phyloP scores from a whole-genome alignment of 2,329 filamentous ascomycete genomes.

The Ceratocystis ficicola region DNA sequence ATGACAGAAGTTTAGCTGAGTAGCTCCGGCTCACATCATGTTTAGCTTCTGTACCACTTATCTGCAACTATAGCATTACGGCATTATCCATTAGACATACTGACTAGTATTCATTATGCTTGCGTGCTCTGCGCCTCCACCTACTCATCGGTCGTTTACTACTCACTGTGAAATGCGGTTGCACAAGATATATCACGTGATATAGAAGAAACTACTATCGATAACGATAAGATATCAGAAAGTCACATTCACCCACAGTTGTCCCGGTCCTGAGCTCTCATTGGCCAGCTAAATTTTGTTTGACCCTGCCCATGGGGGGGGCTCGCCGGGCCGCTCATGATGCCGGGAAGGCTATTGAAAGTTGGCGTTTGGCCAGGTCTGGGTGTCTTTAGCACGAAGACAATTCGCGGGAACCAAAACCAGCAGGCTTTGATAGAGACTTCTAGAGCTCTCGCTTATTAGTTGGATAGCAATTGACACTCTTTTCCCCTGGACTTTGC shows the following conservation, averaged over 20 bases:
- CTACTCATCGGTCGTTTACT: too few species aligned
- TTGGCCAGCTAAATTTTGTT: conserved; percentile 14
- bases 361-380: neutral
- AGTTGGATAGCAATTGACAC: neutral
- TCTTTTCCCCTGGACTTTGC: neutral
- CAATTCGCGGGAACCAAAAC: neutral
- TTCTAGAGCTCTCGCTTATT: neutral
- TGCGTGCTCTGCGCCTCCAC: neutral
- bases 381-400: neutral
- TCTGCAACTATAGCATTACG: too few species aligned
- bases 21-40: too few species aligned
- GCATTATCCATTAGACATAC: too few species aligned
- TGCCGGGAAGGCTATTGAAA: neutral
- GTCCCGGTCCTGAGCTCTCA: conserved; percentile 1
- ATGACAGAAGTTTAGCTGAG: too few species aligned
- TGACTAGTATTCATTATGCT: too few species aligned
- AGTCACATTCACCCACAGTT: conserved; percentile 8
- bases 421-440: neutral
- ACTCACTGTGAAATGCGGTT: too few species aligned
- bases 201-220: neutral
- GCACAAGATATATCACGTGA: neutral
- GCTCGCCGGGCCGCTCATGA: neutral
- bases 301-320: neutral
- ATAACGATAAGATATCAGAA: neutral
- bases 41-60: too few species aligned